A percentile compares a stretch with the other conserved stretches of the same genome.
These are phyloP conservation scores for Fusarium tjaetaba DNA, from an alignment of 2,329 filamentous ascomycete genomes.

Conservation along the genomic window DNA sequence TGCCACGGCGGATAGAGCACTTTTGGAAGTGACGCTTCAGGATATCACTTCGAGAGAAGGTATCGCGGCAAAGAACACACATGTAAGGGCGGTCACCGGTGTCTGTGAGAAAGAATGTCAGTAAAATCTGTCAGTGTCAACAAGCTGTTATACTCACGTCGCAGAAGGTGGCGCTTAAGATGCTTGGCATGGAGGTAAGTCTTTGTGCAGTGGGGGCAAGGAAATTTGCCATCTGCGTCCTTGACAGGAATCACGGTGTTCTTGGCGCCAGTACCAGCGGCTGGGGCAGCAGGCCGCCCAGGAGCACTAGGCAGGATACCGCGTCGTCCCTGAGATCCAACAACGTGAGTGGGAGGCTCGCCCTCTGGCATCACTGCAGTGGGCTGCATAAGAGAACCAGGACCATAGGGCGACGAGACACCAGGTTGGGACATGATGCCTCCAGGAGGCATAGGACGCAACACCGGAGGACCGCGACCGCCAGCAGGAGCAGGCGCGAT, in stretches of 20 bases:
- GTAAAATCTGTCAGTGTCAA: conserved; percentile 22
- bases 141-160: conserved; percentile 77
- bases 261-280: conserved; percentile 77
- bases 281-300: conserved; percentile 80
- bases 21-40: conserved; percentile 99
- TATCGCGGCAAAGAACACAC: conserved; percentile 97
- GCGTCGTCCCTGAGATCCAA: conserved; percentile 91
- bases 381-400: conserved; percentile 66
- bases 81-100: conserved; percentile 98
- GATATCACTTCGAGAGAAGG: conserved; percentile 97
- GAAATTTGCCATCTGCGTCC: conserved; percentile 97
- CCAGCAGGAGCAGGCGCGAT: conserved; percentile 76
- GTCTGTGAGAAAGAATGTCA: conserved; percentile 65
- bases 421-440: conserved; percentile 69
- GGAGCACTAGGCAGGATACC: conserved; percentile 93
- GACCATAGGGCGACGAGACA: conserved; percentile 69
- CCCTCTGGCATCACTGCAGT: conserved; percentile 64
- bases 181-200: conserved; percentile 98
- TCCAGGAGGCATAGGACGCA: conserved; percentile 77
- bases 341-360: conserved; percentile 85
- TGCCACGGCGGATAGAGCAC: conserved; percentile 95
- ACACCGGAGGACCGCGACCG: conserved; percentile 65
- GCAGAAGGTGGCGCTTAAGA: conserved; percentile 91
- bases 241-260: conserved; percentile 88
- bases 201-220: conserved; percentile 97